These are phyloP conservation scores for Aspergillus campestris DNA, from an alignment of 495 filamentous ascomycete species.

Conservation along the genomic window DNA sequence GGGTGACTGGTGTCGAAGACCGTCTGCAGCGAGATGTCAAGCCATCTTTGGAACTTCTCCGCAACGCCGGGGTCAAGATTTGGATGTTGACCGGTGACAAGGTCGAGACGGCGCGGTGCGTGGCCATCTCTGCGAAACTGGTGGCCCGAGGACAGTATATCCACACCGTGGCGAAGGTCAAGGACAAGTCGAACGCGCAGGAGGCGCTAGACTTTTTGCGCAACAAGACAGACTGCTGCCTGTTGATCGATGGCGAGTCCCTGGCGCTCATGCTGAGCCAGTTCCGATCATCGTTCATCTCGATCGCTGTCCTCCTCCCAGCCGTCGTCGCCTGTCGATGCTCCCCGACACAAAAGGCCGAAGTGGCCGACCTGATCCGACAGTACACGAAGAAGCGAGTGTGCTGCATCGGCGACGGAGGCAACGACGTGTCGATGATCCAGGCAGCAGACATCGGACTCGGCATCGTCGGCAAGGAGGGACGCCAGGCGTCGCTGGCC, in stretches of 20 bases:
- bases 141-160: constrained; percentile 95
- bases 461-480: constrained; percentile 97
- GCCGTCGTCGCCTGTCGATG: constrained; percentile 95
- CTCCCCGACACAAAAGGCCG: constrained; percentile 95
- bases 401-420: constrained; percentile 94
- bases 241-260: constrained; percentile 93
- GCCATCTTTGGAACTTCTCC: constrained; percentile 83
- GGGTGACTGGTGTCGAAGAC: constrained; percentile 96
- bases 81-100: constrained; percentile 99
- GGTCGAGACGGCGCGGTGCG: constrained; percentile 94
- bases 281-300: constrained; percentile 78
- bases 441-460: constrained; percentile 96
- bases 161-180: constrained; percentile 78
- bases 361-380: constrained; percentile 84
- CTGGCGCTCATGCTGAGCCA: constrained; percentile 73
- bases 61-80: constrained; percentile 98
- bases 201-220: constrained; percentile 82
- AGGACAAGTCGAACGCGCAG: constrained; percentile 52
- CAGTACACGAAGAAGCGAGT: constrained; percentile 86
- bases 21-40: constrained; percentile 94
- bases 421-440: constrained; percentile 99
- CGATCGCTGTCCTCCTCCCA: constrained; percentile 76
- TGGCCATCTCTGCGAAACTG: constrained; percentile 88
- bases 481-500: constrained; percentile 85
- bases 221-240: constrained; percentile 76